Evolutionary conservation across 768 basidiomycete species (phyloP).

Genomic region (Termitomyces sp.): DNA sequence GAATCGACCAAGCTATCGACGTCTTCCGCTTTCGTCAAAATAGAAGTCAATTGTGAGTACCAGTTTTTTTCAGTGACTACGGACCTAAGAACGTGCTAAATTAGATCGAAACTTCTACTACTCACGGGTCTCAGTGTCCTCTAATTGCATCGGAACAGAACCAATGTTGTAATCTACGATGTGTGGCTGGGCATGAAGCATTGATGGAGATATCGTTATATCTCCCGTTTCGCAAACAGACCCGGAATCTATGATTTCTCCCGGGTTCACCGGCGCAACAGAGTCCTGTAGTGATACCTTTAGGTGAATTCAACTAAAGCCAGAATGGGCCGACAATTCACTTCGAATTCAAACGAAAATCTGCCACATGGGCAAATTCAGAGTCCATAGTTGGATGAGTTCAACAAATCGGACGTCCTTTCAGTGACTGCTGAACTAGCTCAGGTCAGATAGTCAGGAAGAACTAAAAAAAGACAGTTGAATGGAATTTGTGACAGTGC

Average conservation of each 20-base stretch:
- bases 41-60: background rate
- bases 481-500: too few relatives aligned
- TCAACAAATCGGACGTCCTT: background rate
- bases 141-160: background rate
- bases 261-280: background rate
- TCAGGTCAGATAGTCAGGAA: too few relatives aligned
- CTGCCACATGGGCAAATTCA: background rate
- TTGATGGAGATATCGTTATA: background rate
- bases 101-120: background rate
- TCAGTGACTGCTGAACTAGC: background rate
- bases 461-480: too few relatives aligned
- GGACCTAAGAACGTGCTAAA: background rate
- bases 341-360: background rate
- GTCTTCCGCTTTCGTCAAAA: background rate
- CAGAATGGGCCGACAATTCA: background rate
- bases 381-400: background rate
- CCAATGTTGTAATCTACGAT: background rate
- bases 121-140: background rate
- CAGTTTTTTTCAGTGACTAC: background rate
- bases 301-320: background rate
- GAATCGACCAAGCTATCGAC: background rate
- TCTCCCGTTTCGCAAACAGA: background rate
- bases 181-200: background rate
- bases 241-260: background rate
- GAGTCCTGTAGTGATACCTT: background rate